A percentile compares a stretch with the other conserved stretches of the same genome.
Conservation (phyloP, 1,284 basidiomycete species). For the Peniophora sp. region DNA sequence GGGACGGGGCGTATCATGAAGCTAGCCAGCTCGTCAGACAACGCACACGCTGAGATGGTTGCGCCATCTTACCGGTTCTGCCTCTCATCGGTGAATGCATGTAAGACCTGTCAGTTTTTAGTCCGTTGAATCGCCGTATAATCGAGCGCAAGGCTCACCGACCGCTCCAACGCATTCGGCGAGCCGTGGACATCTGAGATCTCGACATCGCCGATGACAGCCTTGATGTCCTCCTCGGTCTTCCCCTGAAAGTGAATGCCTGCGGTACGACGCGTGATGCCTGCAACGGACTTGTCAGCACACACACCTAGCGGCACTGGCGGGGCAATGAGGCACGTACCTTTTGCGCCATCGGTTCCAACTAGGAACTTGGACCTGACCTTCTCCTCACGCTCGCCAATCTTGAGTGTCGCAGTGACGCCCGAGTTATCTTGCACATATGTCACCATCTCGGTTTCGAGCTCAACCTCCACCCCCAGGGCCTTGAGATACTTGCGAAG, state of each 20-base stretch:
- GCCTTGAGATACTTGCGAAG: background rate
- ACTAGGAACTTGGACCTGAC: background rate
- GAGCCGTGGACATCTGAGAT: background rate
- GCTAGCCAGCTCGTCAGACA: background rate
- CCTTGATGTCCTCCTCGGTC: background rate
- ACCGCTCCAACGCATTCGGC: no score
- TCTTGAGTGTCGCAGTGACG: background rate
- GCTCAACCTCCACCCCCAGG: background rate
- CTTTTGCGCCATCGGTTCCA: background rate
- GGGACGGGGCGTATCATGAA: background rate
- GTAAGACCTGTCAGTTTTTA: conserved; percentile 17
- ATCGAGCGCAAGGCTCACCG: no score
- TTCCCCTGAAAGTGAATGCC: background rate
- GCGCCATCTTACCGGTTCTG: conserved; percentile 7
- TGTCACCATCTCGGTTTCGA: background rate
- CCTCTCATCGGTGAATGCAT: conserved; percentile 18
- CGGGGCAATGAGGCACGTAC: no score
- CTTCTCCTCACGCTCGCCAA: background rate
- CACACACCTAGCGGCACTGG: no score
- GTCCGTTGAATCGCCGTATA: background rate
- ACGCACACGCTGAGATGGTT: background rate
- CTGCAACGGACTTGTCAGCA: background rate
- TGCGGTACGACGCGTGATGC: background rate
- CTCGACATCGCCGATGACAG: background rate
- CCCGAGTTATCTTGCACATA: background rate